Base-by-base conservation (phyloP, 163 green algal genomes). In the Scenedesmus sp. region DNA sequence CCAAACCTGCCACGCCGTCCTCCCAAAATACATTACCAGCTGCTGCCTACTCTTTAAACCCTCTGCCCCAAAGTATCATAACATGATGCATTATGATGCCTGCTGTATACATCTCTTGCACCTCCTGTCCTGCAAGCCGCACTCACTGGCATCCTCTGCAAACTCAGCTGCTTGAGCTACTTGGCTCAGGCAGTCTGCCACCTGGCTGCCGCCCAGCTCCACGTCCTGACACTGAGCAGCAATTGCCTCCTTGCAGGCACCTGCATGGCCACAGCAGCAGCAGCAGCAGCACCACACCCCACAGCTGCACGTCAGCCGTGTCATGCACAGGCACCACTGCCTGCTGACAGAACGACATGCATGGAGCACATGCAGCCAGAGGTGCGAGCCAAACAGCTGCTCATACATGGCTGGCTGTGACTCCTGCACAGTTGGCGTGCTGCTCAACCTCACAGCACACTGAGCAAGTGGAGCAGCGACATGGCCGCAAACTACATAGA, bases 211-310 rank as follows among this genome's bases (percentile, higher is more conserved):
- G 3, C 94, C 94, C 2, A 89, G 22, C 51, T 89, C 87, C 0
- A 95, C 90, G 73, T 94, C 93, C 78, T 94, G 92, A 91, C 94
- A 96, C 20, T 94, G 90, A 24, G 85, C 61, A 33, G 94, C 92
- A 33, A 94, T 88, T 43, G 94, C 92, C 15, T 42, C 80, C 43
- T 86, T 92, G 59, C 95, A 97, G 3, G 92, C 81, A 37, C 94
- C 95, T 96, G 93, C 91, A 81, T n/a, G 42, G 12, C 30, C 33
- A 81, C 10, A 43, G 51, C 22, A 42, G 56, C 83, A 72, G n/a
- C 42, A 35, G n/a, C 35, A 85, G 15, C 80, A 40, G 15, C 20
- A 22, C 78, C 53, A 33, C n/a, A n/a, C n/a, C n/a, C n/a, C n/a
- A n/a, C 26, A 51, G 37, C 9, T 53, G 33, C 2, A n/a, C 3